Base-by-base conservation (phyloP, 331 rosid genomes). In the Acacia pycnantha region DNA sequence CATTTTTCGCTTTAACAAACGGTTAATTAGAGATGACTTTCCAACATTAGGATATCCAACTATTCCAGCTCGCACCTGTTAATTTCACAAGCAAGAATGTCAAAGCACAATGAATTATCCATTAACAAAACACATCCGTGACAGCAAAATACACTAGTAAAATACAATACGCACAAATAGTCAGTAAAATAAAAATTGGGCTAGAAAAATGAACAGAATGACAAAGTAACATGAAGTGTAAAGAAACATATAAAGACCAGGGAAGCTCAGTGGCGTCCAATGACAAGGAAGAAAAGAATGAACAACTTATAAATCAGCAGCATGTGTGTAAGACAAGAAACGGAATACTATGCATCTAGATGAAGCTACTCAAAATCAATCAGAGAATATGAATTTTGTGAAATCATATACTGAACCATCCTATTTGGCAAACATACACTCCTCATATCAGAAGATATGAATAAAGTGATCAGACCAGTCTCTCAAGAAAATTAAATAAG, bases 1-100 rank as follows among this genome's bases (percentile, higher is more conserved):
- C 93, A 93, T 86, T 80, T 98, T 89, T 47, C 98, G 88, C 87
- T 94, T 95, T 85, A 93, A 67, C 87, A 95, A 83, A 59, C 98
- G 99, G 80, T 95, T 93, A 77, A 95, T 86, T 85, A 95, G 76
- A 59, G 99, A 95, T 54, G 99, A 95, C 71, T 95, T 95, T 19
- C 99, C 99, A 78, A 95, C 99, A 82, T 95, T 95, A 68, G 98
- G 98, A 87, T 95, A 93, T 78, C 99, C 99, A 84, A 95, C 91
- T 84, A 93, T 90, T 86, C 99, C 98, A 83, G 99, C 99, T 84
- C 98, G 96, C 82, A 95, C 91, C 99, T 95, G 81, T 37, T 31
- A 44, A 15, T 69, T 54, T 69, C 65, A 58, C 51, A 70, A 82
- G 77, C 76, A 87, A 59, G 24, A 31, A 44, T 47, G 77, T 61